Conservation (phyloP, 2,329 filamentous ascomycete species). For the Triangularia verruculosa region DNA sequence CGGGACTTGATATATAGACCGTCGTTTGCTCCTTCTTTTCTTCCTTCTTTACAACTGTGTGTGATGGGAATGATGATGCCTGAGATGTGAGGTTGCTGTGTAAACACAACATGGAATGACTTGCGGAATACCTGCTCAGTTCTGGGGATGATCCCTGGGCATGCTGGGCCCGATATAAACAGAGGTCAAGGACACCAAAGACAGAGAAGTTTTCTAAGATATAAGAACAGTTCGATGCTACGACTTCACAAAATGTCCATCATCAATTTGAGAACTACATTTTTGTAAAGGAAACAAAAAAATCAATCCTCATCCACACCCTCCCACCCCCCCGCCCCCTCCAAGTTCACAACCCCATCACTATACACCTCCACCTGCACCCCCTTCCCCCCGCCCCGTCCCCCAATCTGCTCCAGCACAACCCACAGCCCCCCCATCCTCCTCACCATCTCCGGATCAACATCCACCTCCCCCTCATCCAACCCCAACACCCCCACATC, state of each 20-base stretch:
- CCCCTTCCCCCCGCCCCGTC: conserved; percentile 2
- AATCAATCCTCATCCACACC: conserved; percentile 11
- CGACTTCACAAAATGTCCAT: no score
- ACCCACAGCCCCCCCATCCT: conserved; percentile 65
- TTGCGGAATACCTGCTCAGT: no score
- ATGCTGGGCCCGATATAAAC: no score
- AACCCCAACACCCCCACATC: conserved; percentile 54
- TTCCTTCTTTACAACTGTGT: no score
- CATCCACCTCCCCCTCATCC: conserved; percentile 69
- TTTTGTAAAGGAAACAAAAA: not conserved
- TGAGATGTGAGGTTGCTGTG: no score
- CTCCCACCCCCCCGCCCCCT: conserved; percentile 42
- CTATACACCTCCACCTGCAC: conserved; percentile 39
- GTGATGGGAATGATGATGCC: no score
- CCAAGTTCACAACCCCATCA: conserved; percentile 35
- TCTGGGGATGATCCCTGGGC: no score
- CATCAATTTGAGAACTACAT: no score
- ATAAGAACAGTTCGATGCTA: no score
- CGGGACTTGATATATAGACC: not conserved
- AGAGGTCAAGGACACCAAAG: no score
- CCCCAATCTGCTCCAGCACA: conserved; percentile 71
- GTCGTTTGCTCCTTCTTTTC: not conserved
- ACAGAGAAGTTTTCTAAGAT: no score
- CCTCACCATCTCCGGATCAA: conserved; percentile 60
- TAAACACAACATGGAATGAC: no score